Base-by-base conservation (phyloP, 305 asterid species). In the Ajuga reptans region DNA sequence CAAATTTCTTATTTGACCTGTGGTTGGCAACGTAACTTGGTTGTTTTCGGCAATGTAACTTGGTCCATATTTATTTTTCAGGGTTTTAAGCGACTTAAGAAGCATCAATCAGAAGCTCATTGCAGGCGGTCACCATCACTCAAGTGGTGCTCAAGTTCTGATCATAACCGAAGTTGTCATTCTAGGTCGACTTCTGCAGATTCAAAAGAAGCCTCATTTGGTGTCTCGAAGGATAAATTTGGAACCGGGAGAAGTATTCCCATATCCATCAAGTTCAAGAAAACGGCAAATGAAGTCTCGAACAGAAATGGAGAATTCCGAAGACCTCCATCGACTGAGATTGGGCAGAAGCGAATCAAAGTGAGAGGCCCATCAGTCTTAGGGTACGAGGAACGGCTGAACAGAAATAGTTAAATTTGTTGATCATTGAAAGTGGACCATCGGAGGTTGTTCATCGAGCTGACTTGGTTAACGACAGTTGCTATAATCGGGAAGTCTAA, bases 41-140 rank as follows among this genome's bases (percentile, higher is more conserved):
- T 1, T n/a, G 10, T 11, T 60, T 29, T 59, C 2, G 2, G 27
- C 27, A 21, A 21, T 21, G 2, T 69, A 17, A 67, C 9, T 18
- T 62, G 50, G 34, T 1, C 18, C 29, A 37, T 54, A 18, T 50
- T 47, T 15, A 14, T 42, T 55, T 36, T 68, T 49, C 83, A 91
- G 97, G 89, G 88, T 37, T 83, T 84, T 37, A 89, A 84, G 80
- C 83, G 95, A 78, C 77, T 87, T 49, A 91, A 87, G 88, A 91
- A 85, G 77, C 77, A 67, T 72, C 84, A 75, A 74, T 75, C 85
- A 12, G 89, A 80, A 63, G 75, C 77, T 59, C 74, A 51, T 47
- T 51, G 71, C 68, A 80, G 78, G 75, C 81, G 73, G 72, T 53
- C 52, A 50, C 59, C 66, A 12, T 60, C 78, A 51, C 61, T 80